Base-by-base conservation (phyloP, 164 flowering plant genomes). In the Liquidambar formosana region DNA sequence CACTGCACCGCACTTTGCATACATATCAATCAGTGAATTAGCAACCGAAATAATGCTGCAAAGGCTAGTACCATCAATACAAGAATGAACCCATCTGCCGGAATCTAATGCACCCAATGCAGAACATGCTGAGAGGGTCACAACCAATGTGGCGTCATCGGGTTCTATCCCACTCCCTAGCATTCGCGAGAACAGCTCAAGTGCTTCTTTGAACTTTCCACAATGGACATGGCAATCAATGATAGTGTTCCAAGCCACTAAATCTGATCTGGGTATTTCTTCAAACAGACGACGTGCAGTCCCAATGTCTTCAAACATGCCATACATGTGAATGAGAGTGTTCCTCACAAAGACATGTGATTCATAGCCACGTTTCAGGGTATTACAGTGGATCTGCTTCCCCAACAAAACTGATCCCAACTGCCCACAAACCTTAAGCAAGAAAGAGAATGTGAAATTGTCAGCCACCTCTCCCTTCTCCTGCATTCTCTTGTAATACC, bases 231-330 rank as follows among this genome's bases (percentile, higher is more conserved):
- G 75, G 52, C 85, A 76, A 48, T 81, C 80, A 27, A 84, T 86
- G 21, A 88, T 67, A 6, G 82, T 71, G 59, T 84, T 88, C 93
- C 92, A 90, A 2, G 90, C 73, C 27, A 86, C 91, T 59, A 85
- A 75, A 60, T 84, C 82, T 67, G 69, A 52, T 1, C 27, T 64
- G 56, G 80, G 67, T 48, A 78, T 81, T 81, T 80, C 84, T 13
- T 85, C 86, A 65, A 90, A 90, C 84, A 84, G 62, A 11, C 61
- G 53, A 28, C 66, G 51, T 25, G 88, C 84, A 26, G 67, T 73
- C 16, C 61, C 64, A 1, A 85, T 73, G 18, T 81, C 82, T 25
- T 57, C 64, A 25, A 83, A 69, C 76, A 75, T 44, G 0, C 85
- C 84, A 71, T 85, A 89, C 82, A 84, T 75, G 48, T 83, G 86